Evolutionary conservation across 805 yeast genomes (phyloP).

Genomic region (Cyberlindnera mycetangii): DNA sequence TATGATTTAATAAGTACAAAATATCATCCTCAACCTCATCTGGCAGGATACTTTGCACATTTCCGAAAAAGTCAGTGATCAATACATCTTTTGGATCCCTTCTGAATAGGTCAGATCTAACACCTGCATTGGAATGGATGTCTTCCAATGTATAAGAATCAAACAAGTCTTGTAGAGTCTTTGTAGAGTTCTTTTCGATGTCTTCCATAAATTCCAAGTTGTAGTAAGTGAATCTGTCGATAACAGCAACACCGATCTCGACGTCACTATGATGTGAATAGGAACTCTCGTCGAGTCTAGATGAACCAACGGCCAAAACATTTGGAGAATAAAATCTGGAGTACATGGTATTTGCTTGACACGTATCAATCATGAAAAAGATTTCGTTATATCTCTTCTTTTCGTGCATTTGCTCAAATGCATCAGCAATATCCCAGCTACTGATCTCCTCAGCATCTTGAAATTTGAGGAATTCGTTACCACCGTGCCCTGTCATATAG

Average conservation of each 20-base stretch:
- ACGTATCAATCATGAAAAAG: conserved; percentile 96
- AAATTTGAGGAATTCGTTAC: conserved; percentile 93
- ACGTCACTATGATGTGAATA: conserved; percentile 95
- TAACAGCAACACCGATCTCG: conserved; percentile 96
- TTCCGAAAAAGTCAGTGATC: conserved; percentile 93
- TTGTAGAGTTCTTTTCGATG: conserved; percentile 69
- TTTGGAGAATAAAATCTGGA: conserved; percentile 90
- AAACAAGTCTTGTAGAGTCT: conserved; percentile 79
- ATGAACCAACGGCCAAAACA: conserved; percentile 88
- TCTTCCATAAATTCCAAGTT: conserved; percentile 85
- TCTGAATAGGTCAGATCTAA: conserved; percentile 72
- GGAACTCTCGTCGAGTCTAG: conserved; percentile 81
- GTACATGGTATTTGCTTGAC: conserved; percentile 98
- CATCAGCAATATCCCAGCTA: conserved; percentile 93
- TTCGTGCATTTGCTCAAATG: conserved; percentile 95
- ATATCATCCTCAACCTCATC: conserved; percentile 54
- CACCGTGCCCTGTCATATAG: conserved; percentile 98
- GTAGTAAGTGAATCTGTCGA: conserved; percentile 92
- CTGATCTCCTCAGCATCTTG: conserved; percentile 99
- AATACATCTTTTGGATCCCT: conserved; percentile 66
- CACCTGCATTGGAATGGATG: conserved; percentile 92
- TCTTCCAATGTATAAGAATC: conserved; percentile 80
- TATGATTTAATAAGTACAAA: conserved; percentile 22
- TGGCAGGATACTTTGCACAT: conserved; percentile 75
- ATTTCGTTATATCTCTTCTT: conserved; percentile 93